These are phyloP conservation scores for Ganoderma lingzhi DNA, from an alignment of 1,284 basidiomycete genomes.

Conservation along the genomic window DNA sequence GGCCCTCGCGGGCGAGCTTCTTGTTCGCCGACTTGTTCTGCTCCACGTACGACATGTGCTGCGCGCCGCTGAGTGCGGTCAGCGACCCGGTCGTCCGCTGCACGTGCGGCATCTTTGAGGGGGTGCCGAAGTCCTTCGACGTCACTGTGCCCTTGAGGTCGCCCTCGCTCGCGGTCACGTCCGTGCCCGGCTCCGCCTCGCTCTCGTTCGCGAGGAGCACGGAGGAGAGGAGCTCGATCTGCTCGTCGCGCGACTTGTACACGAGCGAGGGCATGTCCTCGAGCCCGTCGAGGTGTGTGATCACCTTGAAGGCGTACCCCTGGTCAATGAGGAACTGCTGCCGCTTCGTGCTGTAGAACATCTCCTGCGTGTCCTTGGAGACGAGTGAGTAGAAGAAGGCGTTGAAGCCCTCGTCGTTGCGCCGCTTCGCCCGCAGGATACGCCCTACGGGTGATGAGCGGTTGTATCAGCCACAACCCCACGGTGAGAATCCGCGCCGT, in stretches of 20 bases:
- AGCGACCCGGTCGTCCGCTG: slow-evolving; percentile 89
- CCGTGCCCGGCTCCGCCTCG: slow-evolving; percentile 89
- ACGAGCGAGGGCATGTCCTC: slow-evolving; percentile 90
- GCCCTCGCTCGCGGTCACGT: slow-evolving; percentile 80
- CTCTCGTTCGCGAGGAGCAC: slow-evolving; percentile 93
- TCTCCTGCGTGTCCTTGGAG: slow-evolving; percentile 98
- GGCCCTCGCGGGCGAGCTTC: slow-evolving; percentile 75
- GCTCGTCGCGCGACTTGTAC: slow-evolving; percentile 90
- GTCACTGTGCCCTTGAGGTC: slow-evolving; percentile 84
- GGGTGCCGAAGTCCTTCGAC: slow-evolving; percentile 74
- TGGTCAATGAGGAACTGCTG: slow-evolving; percentile 99
- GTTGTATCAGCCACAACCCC: background rate
- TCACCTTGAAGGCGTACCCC: slow-evolving; percentile 99
- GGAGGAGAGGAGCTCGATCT: slow-evolving; percentile 93
- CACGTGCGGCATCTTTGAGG: slow-evolving; percentile 69
- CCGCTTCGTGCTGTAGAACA: slow-evolving; percentile 99
- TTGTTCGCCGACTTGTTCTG: slow-evolving; percentile 93
- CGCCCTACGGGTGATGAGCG: slow-evolving; percentile 62
- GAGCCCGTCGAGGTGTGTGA: slow-evolving; percentile 96
- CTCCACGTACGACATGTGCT: slow-evolving; percentile 91
- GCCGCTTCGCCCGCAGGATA: slow-evolving; percentile 95
- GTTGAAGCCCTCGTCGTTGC: slow-evolving; percentile 99
- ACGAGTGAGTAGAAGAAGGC: slow-evolving; percentile 99
- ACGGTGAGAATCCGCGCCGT: slow-evolving; percentile 1
- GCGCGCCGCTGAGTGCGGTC: slow-evolving; percentile 86